Conservation (phyloP, 805 yeast genomes). For the Kodamaea neixiangensis region DNA sequence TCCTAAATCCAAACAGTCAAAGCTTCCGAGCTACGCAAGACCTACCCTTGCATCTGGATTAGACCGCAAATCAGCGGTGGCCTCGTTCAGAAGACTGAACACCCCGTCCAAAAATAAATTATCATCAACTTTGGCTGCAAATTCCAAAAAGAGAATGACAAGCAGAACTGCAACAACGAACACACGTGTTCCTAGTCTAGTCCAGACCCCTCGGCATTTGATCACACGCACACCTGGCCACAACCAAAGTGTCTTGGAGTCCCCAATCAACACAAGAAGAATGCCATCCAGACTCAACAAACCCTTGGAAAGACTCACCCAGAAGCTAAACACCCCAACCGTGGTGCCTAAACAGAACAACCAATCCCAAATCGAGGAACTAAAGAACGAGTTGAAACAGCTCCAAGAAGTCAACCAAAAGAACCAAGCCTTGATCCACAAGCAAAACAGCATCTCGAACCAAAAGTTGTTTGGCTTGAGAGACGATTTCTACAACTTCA, state of each 20-base stretch:
- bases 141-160: not conserved
- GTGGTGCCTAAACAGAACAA: constrained; percentile 10
- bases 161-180: not conserved
- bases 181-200: not conserved
- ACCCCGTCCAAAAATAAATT: constrained; percentile 14
- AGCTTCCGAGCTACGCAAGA: constrained; percentile 27
- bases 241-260: not conserved
- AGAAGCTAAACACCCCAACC: not conserved
- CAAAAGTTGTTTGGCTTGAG: constrained; percentile 12
- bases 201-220: not conserved
- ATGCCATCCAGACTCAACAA: not conserved
- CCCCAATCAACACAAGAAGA: constrained; percentile 2
- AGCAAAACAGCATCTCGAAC: constrained; percentile 9
- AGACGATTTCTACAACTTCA: constrained; percentile 13
- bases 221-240: not conserved
- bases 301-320: not conserved
- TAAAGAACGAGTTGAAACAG: constrained; percentile 15
- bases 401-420: constrained; percentile 8
- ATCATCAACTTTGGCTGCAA: constrained; percentile 3
- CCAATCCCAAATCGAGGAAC: constrained; percentile 14
- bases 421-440: constrained; percentile 3
- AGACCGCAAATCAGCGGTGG: not conserved
- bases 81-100: constrained; percentile 5
- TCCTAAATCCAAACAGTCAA: not conserved
- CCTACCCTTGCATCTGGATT: constrained; percentile 30